These are phyloP conservation scores for Exobasidium rhododendri DNA, from an alignment of 1,284 basidiomycete species.

Conservation along the genomic window DNA sequence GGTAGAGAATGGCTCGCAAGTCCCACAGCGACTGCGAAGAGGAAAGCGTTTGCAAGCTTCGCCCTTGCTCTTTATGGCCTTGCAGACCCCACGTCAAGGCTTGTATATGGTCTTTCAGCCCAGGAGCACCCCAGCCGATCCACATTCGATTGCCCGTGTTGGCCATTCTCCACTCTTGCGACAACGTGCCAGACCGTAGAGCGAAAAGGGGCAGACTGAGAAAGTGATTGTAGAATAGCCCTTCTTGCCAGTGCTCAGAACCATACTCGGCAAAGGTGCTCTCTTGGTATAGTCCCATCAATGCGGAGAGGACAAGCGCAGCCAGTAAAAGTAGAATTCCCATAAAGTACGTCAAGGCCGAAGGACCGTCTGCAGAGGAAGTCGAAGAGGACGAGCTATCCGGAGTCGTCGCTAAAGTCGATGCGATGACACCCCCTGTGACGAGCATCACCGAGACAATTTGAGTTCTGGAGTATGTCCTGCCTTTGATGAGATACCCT, in stretches of 20 bases:
- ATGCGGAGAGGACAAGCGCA: constrained; percentile 75
- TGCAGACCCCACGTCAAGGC: background rate
- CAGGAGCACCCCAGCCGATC: constrained; percentile 24
- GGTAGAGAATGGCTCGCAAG: constrained; percentile 30
- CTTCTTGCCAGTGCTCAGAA: constrained; percentile 73
- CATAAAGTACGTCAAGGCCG: constrained; percentile 62
- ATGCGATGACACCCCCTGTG: constrained; percentile 74
- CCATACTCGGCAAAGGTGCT: constrained; percentile 70
- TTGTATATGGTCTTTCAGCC: background rate
- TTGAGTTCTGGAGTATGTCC: constrained; percentile 42
- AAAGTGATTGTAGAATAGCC: constrained; percentile 72
- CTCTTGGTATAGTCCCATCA: constrained; percentile 84
- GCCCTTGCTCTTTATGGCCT: background rate
- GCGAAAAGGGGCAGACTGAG: constrained; percentile 72
- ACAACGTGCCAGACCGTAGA: constrained; percentile 17
- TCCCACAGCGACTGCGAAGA: constrained; percentile 54
- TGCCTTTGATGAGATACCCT: constrained; percentile 64
- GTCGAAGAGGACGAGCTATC: constrained; percentile 36
- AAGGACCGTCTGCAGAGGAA: constrained; percentile 23
- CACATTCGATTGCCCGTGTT: constrained; percentile 34
- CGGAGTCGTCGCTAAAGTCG: constrained; percentile 70
- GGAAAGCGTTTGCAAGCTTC: constrained; percentile 57
- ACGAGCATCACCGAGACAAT: constrained; percentile 69
- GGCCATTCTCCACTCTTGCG: constrained; percentile 24
- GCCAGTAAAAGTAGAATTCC: constrained; percentile 72